Evolutionary conservation across 2,329 filamentous ascomycete genomes (phyloP), one percentile per base, ranked within the genome.

Genomic region (Malbranchea zuffiana): DNA sequence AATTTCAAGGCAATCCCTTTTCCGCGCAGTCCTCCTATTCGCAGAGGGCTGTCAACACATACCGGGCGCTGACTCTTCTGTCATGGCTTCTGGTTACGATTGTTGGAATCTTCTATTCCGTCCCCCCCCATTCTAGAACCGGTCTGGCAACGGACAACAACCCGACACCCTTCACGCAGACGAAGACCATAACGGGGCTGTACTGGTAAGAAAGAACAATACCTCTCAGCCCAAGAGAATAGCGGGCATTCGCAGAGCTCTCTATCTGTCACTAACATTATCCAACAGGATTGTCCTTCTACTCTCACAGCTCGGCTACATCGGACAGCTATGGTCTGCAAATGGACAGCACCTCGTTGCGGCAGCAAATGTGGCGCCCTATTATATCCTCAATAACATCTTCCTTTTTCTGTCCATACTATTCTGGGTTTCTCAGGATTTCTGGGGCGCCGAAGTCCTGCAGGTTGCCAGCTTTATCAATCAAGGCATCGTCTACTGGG

Each of bases 381-480:
- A 93, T 66, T 93, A 88, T 61, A 85, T 92, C 56, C 56, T 81
- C 50, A 82, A 85, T 69, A 94, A 93, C 60, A 64, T 94, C 27
- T 71, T 93, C 42, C 75, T 85, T 58, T 81, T 87, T 47, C 75
- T 73, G 48, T 93, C 86, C 59, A 73, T 92, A 50, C 76, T 87
- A 66, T 74, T 93, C 44, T 93, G 88, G 67, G 79, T 82, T 36
- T 75, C 79, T 49, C 74, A 69, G 32, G 72, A 81, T 59, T 90
- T 87, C 63, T 71, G 74, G 66, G 75, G 78, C 61, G 77, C 82
- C 6, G 80, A 88, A 64, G 43, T 92, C 32, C 69, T 93, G 34
- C 63, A 92, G 42, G 63, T 86, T 45, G 57, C 82, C 65, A 90
- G 93, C 66, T 82, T 90, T 56, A 66, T 84, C 67, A 92, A 92